These are phyloP conservation scores for Dorcoceras hygrometricum DNA, from an alignment of 257 asterid species.

Conservation along the genomic window DNA sequence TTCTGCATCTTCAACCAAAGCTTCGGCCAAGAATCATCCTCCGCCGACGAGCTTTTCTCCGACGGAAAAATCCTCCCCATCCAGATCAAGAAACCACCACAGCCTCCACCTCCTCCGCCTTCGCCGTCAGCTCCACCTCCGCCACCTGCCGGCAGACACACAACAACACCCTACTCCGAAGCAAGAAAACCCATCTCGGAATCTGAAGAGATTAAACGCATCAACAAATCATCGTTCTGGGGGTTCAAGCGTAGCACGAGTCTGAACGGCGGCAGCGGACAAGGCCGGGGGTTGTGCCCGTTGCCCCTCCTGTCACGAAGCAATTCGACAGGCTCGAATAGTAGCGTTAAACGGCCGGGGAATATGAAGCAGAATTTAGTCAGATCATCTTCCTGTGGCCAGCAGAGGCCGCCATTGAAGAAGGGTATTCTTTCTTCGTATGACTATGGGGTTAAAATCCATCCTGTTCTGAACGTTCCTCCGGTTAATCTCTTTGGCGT, in stretches of 20 bases:
- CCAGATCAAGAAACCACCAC: conserved; percentile 51
- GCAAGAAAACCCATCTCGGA: conserved; percentile 20
- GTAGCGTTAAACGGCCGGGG: conserved; percentile 47
- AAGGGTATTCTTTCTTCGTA: conserved; percentile 41
- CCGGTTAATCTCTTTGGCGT: conserved; percentile 66
- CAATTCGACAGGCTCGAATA: conserved; percentile 66
- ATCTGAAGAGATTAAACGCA: conserved; percentile 39
- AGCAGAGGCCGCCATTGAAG: conserved; percentile 74
- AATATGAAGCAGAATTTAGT: conserved; percentile 36
- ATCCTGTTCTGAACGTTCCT: conserved; percentile 67
- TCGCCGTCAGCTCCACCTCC: conserved; percentile 17
- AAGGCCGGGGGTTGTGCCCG: conserved; percentile 66
- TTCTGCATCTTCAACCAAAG: conserved; percentile 68
- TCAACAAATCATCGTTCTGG: conserved; percentile 47
- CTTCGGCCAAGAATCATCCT: conserved; percentile 52
- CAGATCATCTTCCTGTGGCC: conserved; percentile 28
- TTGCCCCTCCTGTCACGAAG: conserved; percentile 62
- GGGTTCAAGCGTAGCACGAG: conserved; percentile 64
- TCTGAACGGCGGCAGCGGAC: conserved; percentile 59
- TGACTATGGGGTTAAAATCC: conserved; percentile 49
- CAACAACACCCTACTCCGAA: neutral
- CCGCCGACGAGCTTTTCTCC: conserved; percentile 89
- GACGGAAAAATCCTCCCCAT: conserved; percentile 80
- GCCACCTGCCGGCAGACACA: conserved; percentile 14
- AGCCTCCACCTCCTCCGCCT: conserved; percentile 21